Conservation (phyloP, 768 basidiomycete species). For the Coprinopsis cinerea region DNA sequence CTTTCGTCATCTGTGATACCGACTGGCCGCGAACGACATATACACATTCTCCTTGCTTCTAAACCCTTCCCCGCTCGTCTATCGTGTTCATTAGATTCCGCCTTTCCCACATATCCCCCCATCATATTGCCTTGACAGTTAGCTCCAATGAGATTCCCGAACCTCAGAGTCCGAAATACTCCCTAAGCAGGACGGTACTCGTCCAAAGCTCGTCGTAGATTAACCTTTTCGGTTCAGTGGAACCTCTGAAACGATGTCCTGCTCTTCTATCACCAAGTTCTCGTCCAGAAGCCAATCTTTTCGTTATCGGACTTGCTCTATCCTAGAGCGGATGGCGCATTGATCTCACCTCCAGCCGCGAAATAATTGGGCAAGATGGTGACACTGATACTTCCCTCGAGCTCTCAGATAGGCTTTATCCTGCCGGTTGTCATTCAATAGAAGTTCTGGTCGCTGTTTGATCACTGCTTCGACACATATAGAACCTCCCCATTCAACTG, state of each 20-base stretch:
- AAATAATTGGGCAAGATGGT: conserved; percentile 2
- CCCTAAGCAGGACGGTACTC: not conserved
- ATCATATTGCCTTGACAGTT: not conserved
- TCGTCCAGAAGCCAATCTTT: not conserved
- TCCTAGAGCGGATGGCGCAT: not conserved
- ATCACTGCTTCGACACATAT: too few species aligned
- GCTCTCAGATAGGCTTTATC: too few species aligned
- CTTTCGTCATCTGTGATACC: not conserved
- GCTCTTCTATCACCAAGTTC: not conserved
- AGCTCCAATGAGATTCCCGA: not conserved
- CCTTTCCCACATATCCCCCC: not conserved
- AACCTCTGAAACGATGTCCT: not conserved
- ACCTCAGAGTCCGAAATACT: too few species aligned
- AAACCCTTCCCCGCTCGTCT: too few species aligned
- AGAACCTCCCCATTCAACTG: too few species aligned
- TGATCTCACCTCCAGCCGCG: not conserved
- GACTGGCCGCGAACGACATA: not conserved
- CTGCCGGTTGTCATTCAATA: too few species aligned
- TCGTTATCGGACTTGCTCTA: not conserved
- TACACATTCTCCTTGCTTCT: not conserved
- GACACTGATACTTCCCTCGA: not conserved
- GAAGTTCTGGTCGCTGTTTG: too few species aligned
- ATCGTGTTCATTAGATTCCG: not conserved
- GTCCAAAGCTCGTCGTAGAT: too few species aligned
- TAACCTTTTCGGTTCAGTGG: too few species aligned